Evolutionary conservation across 495 filamentous ascomycete genomes (phyloP).

Genomic region (Trichoderma reesei): DNA sequence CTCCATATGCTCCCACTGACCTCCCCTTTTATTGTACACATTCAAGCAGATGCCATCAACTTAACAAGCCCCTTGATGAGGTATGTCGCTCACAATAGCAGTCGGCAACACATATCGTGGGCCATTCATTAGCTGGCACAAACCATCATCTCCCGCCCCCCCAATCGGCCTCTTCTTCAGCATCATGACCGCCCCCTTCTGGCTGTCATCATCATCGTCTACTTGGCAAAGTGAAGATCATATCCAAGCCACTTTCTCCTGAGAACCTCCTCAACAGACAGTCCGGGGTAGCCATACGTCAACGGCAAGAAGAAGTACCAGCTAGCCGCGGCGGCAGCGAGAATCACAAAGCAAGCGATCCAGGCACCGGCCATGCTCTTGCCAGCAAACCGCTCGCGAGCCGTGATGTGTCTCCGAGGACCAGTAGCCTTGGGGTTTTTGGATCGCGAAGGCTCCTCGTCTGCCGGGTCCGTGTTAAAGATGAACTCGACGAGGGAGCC

Average conservation of each 20-base stretch:
- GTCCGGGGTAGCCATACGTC: conserved; percentile 91
- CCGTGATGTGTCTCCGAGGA: conserved; percentile 49
- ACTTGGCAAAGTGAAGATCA: conserved; percentile 98
- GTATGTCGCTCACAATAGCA: background rate
- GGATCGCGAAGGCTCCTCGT: conserved; percentile 42
- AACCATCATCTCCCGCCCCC: background rate
- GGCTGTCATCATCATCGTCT: conserved; percentile 20
- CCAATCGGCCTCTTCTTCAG: background rate
- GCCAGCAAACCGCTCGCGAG: conserved; percentile 68
- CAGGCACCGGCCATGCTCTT: conserved; percentile 70
- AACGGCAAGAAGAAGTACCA: conserved; percentile 92
- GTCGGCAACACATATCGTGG: background rate
- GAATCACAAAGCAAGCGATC: conserved; percentile 62
- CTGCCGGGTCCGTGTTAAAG: conserved; percentile 75
- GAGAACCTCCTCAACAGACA: conserved; percentile 68
- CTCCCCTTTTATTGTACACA: conserved; percentile 1
- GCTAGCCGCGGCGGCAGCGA: conserved; percentile 58
- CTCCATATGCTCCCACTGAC: background rate
- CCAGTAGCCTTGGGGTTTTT: conserved; percentile 37
- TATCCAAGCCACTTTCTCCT: conserved; percentile 93
- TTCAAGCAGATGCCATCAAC: background rate
- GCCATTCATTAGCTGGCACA: background rate
- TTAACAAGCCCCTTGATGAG: background rate
- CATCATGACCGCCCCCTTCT: background rate
- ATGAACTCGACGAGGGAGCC: conserved; percentile 97